Evolutionary conservation across 2,329 filamentous ascomycete species (phyloP).

Genomic region (Colletotrichum tabaci): DNA sequence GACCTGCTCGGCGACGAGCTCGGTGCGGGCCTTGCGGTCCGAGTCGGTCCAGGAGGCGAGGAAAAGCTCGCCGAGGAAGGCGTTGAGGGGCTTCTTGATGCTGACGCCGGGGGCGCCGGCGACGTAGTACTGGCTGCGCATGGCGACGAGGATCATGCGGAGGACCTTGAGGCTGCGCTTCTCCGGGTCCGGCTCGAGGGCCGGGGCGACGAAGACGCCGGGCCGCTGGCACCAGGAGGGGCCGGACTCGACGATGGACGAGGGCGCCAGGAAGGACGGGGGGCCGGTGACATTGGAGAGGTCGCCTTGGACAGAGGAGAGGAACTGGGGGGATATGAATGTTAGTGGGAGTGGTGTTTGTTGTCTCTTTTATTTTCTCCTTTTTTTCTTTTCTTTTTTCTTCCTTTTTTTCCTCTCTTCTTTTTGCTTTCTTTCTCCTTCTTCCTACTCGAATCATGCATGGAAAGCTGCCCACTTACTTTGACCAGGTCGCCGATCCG

Average conservation of each 20-base stretch:
- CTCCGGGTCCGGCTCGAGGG: slow-evolving; percentile 58
- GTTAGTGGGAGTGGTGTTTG: slow-evolving; percentile 13
- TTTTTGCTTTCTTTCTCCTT: no score
- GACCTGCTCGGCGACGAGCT: slow-evolving; percentile 64
- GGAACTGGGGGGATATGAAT: slow-evolving; percentile 27
- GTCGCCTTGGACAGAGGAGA: slow-evolving; percentile 59
- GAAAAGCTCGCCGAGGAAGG: slow-evolving; percentile 67
- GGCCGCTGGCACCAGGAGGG: slow-evolving; percentile 66
- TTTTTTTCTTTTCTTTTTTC: no score
- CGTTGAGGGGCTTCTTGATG: slow-evolving; percentile 69
- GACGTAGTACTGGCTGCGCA: slow-evolving; percentile 64
- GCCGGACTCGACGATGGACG: slow-evolving; percentile 66
- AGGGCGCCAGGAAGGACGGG: slow-evolving; percentile 63
- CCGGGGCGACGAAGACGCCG: slow-evolving; percentile 62
- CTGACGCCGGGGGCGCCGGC: slow-evolving; percentile 61
- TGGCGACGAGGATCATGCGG: slow-evolving; percentile 62
- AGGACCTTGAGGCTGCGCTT: slow-evolving; percentile 63
- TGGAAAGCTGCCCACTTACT: slow-evolving; percentile 6
- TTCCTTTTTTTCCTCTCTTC: no score
- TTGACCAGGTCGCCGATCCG: slow-evolving; percentile 43
- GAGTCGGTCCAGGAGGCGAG: slow-evolving; percentile 57
- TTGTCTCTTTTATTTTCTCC: no score
- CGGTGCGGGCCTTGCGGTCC: slow-evolving; percentile 47
- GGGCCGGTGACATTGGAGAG: slow-evolving; percentile 67
- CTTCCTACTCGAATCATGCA: slow-evolving; percentile 3